Evolutionary conservation across 768 basidiomycete species (phyloP).

Genomic region (Leucocoprinus leucothites): DNA sequence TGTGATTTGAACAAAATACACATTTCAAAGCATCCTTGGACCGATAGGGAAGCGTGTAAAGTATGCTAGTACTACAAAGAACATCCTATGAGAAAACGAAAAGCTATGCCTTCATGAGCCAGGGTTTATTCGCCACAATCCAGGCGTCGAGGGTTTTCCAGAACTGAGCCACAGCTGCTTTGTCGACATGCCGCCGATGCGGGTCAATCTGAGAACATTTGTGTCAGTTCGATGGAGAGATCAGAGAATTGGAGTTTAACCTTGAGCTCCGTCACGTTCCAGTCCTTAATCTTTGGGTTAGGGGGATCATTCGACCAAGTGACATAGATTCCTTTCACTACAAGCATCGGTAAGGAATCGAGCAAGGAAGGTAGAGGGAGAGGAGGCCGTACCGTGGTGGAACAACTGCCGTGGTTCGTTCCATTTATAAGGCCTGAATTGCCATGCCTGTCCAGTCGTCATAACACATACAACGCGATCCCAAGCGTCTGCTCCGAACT

Average conservation of each 20-base stretch:
- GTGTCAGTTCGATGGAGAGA: not conserved
- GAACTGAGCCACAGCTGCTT: conserved; percentile 91
- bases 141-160: conserved; percentile 91
- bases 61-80: not conserved
- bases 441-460: conserved; percentile 99
- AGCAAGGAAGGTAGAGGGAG: not conserved
- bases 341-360: not conserved
- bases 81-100: not conserved
- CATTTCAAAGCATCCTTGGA: too few species aligned
- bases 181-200: conserved; percentile 87
- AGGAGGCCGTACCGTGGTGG: conserved; percentile 67
- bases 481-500: conserved; percentile 94
- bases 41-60: not conserved
- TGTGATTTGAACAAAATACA: too few species aligned
- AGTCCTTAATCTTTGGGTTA: conserved; percentile 86
- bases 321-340: conserved; percentile 95
- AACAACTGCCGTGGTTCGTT: conserved; percentile 88
- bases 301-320: conserved; percentile 93
- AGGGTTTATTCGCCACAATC: conserved; percentile 79
- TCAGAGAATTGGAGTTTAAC: conserved; percentile 34
- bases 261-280: conserved; percentile 96
- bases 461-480: conserved; percentile 96
- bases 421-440: conserved; percentile 98
- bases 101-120: conserved; percentile 44
- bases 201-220: conserved; percentile 71